Evolutionary conservation across 225 moss, liverwort and hornwort genomes (phyloP), one percentile per base, ranked within the genome.

Genomic region (Climacium dendroides): DNA sequence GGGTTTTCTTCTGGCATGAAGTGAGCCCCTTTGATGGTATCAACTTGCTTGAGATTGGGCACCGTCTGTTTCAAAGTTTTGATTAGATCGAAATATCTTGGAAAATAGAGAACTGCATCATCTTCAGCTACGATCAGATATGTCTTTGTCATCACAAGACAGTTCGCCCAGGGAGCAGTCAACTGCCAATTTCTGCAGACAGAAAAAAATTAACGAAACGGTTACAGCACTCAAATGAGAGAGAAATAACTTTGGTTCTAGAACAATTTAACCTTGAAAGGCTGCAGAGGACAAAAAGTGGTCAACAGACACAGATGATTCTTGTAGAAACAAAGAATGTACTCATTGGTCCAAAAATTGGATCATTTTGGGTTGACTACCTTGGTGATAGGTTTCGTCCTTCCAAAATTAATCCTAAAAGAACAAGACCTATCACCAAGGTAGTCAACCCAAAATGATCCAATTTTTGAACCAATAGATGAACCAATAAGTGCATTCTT

Each of bases 121-220:
- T 88, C 88, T 83, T 88, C 88, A 60, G 88, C 88, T 39, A 83
- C 34, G 34, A 88, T 88, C 16, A 88, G 50, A 37, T 88, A 88
- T 1, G 59, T 18, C 78, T 83, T 88, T 0, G 88, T 83, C 88
- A 37, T 50, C 69, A 88, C 88, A 78, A 39, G 83, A 50, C 83
- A 78, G 59, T 83, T 41, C 30, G 39, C 83, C 88, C 88, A 88
- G 24, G 88, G 69, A 75, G 57, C 78, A 66, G 22, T 25, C 69
- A 77, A 37, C 1, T 5, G 5, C 58, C 58, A 69, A 69, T 69
- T 32, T 60, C 88, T 88, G 88, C 66, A 50, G 9, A 55, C 3
- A 45, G 0, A 23, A 61, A 71, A 45, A 41, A 25, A 25, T 7
- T 12, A 29, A 58, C 16, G 1, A 77, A 16, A 39, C 23, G 7